phyloP scores from a whole-genome alignment of 768 basidiomycete genomes.

The Tephrocybe rancida region DNA sequence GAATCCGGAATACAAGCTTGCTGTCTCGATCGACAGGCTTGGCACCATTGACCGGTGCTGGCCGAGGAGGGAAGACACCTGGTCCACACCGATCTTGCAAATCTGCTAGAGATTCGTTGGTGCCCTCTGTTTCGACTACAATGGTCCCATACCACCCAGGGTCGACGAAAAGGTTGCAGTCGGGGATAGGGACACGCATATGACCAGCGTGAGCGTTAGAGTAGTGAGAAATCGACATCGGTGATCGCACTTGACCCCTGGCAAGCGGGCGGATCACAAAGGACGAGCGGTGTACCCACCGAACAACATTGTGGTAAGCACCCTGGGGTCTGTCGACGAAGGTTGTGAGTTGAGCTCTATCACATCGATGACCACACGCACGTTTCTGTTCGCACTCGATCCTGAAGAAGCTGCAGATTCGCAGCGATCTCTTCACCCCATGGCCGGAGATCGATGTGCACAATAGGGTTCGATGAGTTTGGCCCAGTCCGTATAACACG shows the following conservation, averaged over 20 bases:
- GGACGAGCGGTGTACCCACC: conserved; percentile 83
- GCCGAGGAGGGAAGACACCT: conserved; percentile 65
- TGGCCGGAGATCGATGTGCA: conserved; percentile 72
- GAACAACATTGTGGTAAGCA: conserved; percentile 75
- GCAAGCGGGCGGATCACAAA: conserved; percentile 64
- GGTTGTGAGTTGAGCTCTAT: conserved; percentile 5
- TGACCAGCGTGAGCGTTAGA: conserved; percentile 21
- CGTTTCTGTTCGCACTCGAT: conserved; percentile 80
- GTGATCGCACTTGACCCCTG: conserved; percentile 32
- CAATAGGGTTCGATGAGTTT: conserved; percentile 57
- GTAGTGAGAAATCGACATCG: conserved; percentile 25
- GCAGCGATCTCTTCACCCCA: conserved; percentile 79
- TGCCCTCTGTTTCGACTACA: conserved; percentile 85
- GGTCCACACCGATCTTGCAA: conserved; percentile 73
- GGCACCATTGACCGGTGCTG: conserved; percentile 38
- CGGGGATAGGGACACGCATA: conserved; percentile 54
- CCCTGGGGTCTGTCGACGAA: conserved; percentile 67
- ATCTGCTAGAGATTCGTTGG: conserved; percentile 82
- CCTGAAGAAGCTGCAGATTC: conserved; percentile 77
- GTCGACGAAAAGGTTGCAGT: conserved; percentile 63
- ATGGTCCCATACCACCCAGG: conserved; percentile 83
- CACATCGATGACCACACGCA: conserved; percentile 39
- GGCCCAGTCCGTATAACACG: conserved; percentile 73
- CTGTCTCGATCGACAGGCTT: conserved; percentile 39
- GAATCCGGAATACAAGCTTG: conserved; percentile 66